Evolutionary conservation across 768 basidiomycete species (phyloP).

Genomic region (Vishniacozyma victoriae): DNA sequence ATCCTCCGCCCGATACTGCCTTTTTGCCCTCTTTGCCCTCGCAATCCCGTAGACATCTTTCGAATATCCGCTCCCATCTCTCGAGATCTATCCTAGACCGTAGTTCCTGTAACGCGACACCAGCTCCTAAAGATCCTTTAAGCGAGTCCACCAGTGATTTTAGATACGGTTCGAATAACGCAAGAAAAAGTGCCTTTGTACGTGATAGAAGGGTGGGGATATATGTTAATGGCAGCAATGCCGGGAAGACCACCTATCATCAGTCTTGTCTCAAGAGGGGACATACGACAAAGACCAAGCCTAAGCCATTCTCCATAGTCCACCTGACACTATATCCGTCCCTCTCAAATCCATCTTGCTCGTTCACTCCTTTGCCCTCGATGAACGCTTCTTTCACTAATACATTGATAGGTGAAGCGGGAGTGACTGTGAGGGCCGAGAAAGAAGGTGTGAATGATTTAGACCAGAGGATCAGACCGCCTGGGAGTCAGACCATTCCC

Average conservation of each 20-base stretch:
- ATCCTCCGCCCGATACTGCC: too few relatives aligned
- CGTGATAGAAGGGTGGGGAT: slow-evolving; percentile 78
- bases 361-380: slow-evolving; percentile 56
- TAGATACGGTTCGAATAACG: slow-evolving; percentile 78
- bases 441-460: slow-evolving; percentile 88
- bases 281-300: slow-evolving; percentile 91
- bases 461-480: slow-evolving; percentile 90
- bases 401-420: slow-evolving; percentile 77
- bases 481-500: slow-evolving; percentile 50
- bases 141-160: slow-evolving; percentile 76
- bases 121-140: slow-evolving; percentile 16
- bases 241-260: slow-evolving; percentile 84
- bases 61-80: slow-evolving; percentile 39
- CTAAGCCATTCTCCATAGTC: slow-evolving; percentile 91
- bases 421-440: slow-evolving; percentile 60
- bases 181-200: slow-evolving; percentile 76
- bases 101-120: slow-evolving; percentile 20
- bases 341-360: slow-evolving; percentile 81
- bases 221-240: slow-evolving; percentile 89
- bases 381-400: slow-evolving; percentile 86
- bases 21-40: slow-evolving; percentile 24
- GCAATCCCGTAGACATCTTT: slow-evolving; percentile 37
- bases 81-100: slow-evolving; percentile 28
- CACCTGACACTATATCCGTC: slow-evolving; percentile 92
- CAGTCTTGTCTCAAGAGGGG: not conserved